Percentiles rank a stretch among this genome's conserved stretches.
phyloP scores from a whole-genome alignment of 352 stramenopile species.

The Blastocystis sp. region DNA sequence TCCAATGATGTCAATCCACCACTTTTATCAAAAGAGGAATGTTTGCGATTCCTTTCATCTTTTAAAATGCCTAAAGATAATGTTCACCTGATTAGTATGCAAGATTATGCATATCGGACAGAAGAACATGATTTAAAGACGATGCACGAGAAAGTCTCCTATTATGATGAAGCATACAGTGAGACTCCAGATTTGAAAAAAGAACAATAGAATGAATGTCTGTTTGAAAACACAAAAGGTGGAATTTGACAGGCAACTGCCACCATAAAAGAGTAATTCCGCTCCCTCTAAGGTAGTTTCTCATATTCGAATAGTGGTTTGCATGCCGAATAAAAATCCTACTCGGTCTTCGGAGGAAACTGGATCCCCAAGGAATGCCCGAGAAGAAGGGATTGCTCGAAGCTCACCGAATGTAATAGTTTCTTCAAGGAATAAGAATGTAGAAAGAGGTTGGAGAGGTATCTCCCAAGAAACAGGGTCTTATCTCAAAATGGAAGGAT shows the following conservation, averaged over 20 bases:
- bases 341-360: too few species aligned
- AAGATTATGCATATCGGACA: slow-evolving; percentile 30
- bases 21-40: background rate
- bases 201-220: background rate
- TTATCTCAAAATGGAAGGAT: background rate
- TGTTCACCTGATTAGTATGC: slow-evolving; percentile 44
- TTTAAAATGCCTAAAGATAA: slow-evolving; percentile 55
- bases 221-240: background rate
- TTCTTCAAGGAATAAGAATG: background rate
- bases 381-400: too few species aligned
- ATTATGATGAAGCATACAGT: background rate
- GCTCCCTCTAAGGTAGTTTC: too few species aligned
- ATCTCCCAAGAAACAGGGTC: background rate
- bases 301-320: too few species aligned
- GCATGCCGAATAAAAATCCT: too few species aligned
- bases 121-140: slow-evolving; percentile 14
- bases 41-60: background rate
- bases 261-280: too few species aligned
- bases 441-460: background rate
- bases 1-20: slow-evolving; percentile 37
- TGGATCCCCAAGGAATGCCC: too few species aligned
- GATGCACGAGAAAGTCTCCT: slow-evolving; percentile 9
- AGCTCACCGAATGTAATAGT: too few species aligned
- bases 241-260: too few species aligned
- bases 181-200: background rate